Conservation (phyloP, 257 asterid species). For the Solanum bulbocastanum region DNA sequence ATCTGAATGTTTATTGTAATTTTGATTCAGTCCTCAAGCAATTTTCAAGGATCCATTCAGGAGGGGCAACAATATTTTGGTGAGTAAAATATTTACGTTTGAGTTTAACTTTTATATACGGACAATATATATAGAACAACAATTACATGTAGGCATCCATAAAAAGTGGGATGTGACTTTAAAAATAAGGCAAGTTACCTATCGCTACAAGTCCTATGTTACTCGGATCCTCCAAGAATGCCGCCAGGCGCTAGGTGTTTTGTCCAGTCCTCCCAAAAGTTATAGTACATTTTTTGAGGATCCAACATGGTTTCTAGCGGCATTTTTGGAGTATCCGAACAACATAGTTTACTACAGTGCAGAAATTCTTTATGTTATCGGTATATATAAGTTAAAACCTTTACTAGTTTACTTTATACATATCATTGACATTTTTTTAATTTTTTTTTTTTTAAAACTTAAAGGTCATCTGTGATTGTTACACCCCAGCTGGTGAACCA, state of each 20-base stretch:
- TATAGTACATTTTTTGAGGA: neutral
- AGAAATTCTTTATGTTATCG: neutral
- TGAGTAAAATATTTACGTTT: constrained; percentile 7
- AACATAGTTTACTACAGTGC: neutral
- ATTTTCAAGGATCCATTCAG: constrained; percentile 97
- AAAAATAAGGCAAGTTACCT: neutral
- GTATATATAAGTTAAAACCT: neutral
- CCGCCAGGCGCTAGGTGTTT: fast-evolving
- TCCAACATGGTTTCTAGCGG: neutral
- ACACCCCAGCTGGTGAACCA: constrained; percentile 94
- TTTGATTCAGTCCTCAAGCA: constrained; percentile 74
- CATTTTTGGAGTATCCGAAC: neutral
- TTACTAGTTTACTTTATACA: neutral
- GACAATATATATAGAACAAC: neutral
- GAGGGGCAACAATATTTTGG: constrained; percentile 92
- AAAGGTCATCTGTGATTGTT: constrained; percentile 89
- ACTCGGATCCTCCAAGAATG: neutral
- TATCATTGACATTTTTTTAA: neutral
- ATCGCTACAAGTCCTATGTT: neutral
- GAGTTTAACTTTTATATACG: neutral
- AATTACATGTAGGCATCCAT: neutral
- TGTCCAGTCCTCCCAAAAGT: neutral
- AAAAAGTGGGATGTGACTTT: neutral
- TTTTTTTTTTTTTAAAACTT: neutral
- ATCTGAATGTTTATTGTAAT: neutral